Evolutionary conservation across 495 filamentous ascomycete genomes (phyloP).

Genomic region (Lasiosphaeria miniovina): DNA sequence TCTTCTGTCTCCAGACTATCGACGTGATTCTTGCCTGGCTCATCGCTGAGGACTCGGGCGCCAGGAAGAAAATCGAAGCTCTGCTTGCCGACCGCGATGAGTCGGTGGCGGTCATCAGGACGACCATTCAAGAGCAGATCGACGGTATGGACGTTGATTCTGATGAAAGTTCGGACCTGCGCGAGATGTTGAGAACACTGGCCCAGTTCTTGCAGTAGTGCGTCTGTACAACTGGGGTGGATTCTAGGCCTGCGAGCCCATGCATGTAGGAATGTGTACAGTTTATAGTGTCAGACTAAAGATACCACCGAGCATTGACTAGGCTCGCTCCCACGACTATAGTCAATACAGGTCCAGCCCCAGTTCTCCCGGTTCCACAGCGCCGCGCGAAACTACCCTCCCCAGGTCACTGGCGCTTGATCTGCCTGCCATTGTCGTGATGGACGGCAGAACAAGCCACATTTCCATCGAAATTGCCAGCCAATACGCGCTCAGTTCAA

Average conservation of each 20-base stretch:
- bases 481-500: too few relatives aligned
- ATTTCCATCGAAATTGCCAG: too few relatives aligned
- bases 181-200: slow-evolving; percentile 69
- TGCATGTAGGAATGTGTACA: slow-evolving; percentile 9
- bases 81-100: slow-evolving; percentile 69
- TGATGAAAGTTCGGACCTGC: slow-evolving; percentile 53
- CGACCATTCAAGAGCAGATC: slow-evolving; percentile 68
- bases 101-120: slow-evolving; percentile 55
- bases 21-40: slow-evolving; percentile 92
- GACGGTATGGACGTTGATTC: slow-evolving; percentile 57
- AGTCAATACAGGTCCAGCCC: slow-evolving; percentile 4
- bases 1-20: slow-evolving; percentile 82
- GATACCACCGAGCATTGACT: slow-evolving; percentile 21
- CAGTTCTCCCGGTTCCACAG: slow-evolving; percentile 3
- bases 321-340: slow-evolving; percentile 5
- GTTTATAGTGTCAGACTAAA: slow-evolving; percentile 16
- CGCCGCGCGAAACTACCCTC: background rate
- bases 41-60: slow-evolving; percentile 83
- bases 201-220: slow-evolving; percentile 54
- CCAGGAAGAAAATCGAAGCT: slow-evolving; percentile 60
- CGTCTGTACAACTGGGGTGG: too few relatives aligned
- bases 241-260: background rate
- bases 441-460: too few relatives aligned
- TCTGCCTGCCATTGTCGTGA: too few relatives aligned
- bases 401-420: background rate